phyloP scores from a whole-genome alignment of 2,329 filamentous ascomycete species.

The Aurifilum marmelostoma region DNA sequence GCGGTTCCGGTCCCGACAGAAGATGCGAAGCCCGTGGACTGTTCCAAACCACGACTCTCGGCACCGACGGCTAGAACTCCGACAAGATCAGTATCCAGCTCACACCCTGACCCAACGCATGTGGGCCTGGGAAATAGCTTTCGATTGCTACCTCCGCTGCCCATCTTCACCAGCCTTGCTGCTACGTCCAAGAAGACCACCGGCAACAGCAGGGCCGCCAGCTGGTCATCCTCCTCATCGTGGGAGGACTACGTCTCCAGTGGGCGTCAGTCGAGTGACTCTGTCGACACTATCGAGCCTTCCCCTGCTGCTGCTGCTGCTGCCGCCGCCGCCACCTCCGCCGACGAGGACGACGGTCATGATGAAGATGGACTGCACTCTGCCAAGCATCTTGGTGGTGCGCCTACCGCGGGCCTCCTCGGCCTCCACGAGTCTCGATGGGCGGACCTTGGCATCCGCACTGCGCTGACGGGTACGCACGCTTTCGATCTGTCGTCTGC shows the following conservation, averaged over 20 bases:
- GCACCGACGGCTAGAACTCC: neutral
- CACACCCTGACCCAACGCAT: conserved; percentile 3
- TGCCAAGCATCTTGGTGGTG: conserved; percentile 29
- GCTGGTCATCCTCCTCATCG: conserved; percentile 24
- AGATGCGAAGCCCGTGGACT: neutral
- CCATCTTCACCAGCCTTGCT: too few relatives aligned
- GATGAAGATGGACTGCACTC: conserved; percentile 2
- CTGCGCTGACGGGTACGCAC: conserved; percentile 36
- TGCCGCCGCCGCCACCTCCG: neutral
- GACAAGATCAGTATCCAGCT: neutral
- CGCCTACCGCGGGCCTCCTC: conserved; percentile 38
- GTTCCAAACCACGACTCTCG: neutral
- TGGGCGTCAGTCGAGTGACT: conserved; percentile 22
- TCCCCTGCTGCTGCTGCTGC: neutral
- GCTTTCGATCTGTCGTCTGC: conserved; percentile 29
- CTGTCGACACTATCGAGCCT: conserved; percentile 24
- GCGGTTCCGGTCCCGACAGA: conserved; percentile 4
- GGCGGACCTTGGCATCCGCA: conserved; percentile 36
- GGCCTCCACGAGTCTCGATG: conserved; percentile 36
- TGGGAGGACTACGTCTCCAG: conserved; percentile 32
- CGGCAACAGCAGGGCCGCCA: conserved; percentile 9
- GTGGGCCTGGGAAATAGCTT: neutral
- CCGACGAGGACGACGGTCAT: neutral
- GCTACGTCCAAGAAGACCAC: neutral
- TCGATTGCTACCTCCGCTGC: conserved; percentile 4